Evolutionary conservation across 495 filamentous ascomycete species (phyloP).

Genomic region (Pseudoneurospora amorphoporcata): DNA sequence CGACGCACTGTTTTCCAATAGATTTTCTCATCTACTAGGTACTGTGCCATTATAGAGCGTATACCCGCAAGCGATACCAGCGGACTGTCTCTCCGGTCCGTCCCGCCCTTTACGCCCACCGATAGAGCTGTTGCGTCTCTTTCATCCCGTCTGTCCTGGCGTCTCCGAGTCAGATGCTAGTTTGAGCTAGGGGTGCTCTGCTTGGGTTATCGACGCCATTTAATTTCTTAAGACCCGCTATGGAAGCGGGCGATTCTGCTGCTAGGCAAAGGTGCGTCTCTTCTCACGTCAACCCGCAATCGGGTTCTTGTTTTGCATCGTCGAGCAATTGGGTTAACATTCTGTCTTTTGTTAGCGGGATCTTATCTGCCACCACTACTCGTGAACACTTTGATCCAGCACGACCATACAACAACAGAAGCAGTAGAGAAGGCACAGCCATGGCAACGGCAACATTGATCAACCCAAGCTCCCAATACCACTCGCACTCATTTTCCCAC

Average conservation of each 20-base stretch:
- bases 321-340: conserved; percentile 6
- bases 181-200: conserved; percentile 7
- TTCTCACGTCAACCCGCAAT: conserved; percentile 6
- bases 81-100: neutral
- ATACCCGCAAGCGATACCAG: neutral
- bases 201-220: conserved; percentile 6
- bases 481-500: conserved; percentile 17
- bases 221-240: conserved; percentile 28
- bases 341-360: conserved; percentile 14
- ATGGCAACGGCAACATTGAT: conserved; percentile 41
- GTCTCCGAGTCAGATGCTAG: conserved; percentile 8
- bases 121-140: neutral
- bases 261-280: conserved; percentile 39
- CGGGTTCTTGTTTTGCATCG: neutral
- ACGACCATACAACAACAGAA: conserved; percentile 23
- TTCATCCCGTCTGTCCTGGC: neutral
- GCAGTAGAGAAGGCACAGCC: conserved; percentile 26
- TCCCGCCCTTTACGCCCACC: neutral
- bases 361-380: conserved; percentile 18
- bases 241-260: conserved; percentile 41
- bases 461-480: conserved; percentile 34
- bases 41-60: neutral
- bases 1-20: neutral
- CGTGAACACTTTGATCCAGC: conserved; percentile 23
- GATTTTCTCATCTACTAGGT: neutral